phyloP scores from a whole-genome alignment of 2,329 filamentous ascomycete species.

The Trichoderma pleuroti region DNA sequence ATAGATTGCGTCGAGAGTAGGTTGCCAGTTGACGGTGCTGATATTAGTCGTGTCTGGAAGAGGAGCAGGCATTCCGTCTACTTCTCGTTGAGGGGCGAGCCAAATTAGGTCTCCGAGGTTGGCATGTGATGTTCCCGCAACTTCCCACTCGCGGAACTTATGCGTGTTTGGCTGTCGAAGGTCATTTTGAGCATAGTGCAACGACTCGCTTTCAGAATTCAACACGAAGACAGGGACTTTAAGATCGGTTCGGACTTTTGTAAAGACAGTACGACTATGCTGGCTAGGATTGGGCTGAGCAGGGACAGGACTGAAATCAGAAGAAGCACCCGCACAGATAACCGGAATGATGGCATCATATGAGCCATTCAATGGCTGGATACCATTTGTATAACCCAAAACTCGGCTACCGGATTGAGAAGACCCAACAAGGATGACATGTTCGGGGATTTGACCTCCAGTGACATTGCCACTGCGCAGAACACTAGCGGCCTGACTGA shows the following conservation, averaged over 20 bases:
- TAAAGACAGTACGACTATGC: neutral
- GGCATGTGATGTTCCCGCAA: neutral
- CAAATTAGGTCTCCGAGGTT: neutral
- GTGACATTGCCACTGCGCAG: neutral
- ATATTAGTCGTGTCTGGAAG: neutral
- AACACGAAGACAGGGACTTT: neutral
- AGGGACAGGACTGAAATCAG: neutral
- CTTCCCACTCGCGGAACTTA: neutral
- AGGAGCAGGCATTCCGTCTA: neutral
- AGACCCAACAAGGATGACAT: neutral
- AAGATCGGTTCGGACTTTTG: neutral
- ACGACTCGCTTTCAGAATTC: neutral
- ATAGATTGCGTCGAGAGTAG: neutral
- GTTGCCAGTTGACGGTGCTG: neutral
- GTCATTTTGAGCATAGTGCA: neutral
- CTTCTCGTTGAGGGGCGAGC: neutral
- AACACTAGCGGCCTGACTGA: neutral
- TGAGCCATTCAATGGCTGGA: neutral
- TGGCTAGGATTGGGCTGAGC: neutral
- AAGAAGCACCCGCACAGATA: neutral
- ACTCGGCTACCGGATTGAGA: neutral
- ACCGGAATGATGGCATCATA: neutral
- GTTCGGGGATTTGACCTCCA: neutral
- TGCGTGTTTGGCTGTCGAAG: neutral
- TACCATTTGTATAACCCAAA: neutral